Evolutionary conservation across 805 yeast species (phyloP), one percentile per base, ranked within the genome.

Genomic region (Jamesozyma lodderae): DNA sequence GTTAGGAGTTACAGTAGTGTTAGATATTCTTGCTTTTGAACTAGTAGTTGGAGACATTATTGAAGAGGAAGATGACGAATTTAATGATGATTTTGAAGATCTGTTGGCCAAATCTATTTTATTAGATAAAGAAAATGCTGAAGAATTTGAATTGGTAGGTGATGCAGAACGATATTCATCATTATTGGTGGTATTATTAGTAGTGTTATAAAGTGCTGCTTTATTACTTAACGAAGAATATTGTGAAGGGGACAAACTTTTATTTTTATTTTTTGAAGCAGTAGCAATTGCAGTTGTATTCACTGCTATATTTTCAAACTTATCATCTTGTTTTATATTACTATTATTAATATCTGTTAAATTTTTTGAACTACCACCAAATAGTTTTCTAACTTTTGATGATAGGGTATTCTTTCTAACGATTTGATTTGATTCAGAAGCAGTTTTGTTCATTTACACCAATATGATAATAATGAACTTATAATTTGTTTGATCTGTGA

Each of bases 371-470:
- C 25, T 25, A 22, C 27, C 33, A 14, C 39, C 39, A 35, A 41
- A 41, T 33, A 43, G 29, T 17, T 43, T 43, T 19, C 34, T 40
- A 16, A 35, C 37, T 26, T 37, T 43, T 16, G 41, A 41, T 13
- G 39, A 26, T 4, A 32, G 15, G 26, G 41, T 41, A 24, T 35
- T 37, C 17, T 32, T 41, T 23, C 40, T 41, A 39, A 19, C 18
- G 36, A 9, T 22, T 22, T 20, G n/a, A 14, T 18, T 31, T 20
- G 17, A 13, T 10, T 31, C 33, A 19, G 33, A 31, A 19, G 13
- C 24, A 18, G 14, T n/a, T n/a, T n/a, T 13, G 17, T 19, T 31
- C 34, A 21, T 31, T 20, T 31, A 20, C 17, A 14, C 21, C 19
- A 11, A 21, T 9, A 30, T 9, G 13, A 14, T 9, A 15, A 28